These are phyloP conservation scores for Cylindrotheca closterium DNA, from an alignment of 108 stramenopile genomes.

Conservation along the genomic window DNA sequence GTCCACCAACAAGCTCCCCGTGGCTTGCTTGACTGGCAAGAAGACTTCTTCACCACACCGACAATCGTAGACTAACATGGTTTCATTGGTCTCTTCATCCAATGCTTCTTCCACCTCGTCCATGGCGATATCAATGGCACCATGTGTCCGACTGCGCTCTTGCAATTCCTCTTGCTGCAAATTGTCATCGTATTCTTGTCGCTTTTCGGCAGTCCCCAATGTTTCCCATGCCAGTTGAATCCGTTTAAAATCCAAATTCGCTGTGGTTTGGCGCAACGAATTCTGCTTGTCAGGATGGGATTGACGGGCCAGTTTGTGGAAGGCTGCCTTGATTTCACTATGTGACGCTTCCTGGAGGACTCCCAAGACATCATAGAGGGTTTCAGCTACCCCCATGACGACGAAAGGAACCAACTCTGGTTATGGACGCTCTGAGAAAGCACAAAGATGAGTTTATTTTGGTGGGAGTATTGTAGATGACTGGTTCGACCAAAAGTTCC, in stretches of 20 bases:
- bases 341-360: constrained; percentile 55
- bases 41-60: constrained; percentile 65
- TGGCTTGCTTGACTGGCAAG: not conserved
- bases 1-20: not conserved
- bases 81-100: constrained; percentile 46
- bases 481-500: no score
- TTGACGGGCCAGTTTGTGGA: constrained; percentile 48
- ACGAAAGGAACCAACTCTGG: not conserved
- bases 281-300: constrained; percentile 69
- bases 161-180: constrained; percentile 35
- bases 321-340: constrained; percentile 76
- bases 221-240: constrained; percentile 74
- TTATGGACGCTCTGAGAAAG: no score
- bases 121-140: constrained; percentile 38
- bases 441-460: no score
- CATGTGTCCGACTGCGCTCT: constrained; percentile 28
- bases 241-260: constrained; percentile 15
- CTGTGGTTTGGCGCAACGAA: not conserved
- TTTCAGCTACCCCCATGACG: not conserved
- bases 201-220: constrained; percentile 47
- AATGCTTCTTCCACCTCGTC: constrained; percentile 56
- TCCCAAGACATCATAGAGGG: constrained; percentile 75
- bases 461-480: no score
- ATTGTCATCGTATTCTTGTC: constrained; percentile 54
- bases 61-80: constrained; percentile 57